Evolutionary conservation across 148 eudicot species (phyloP).

Genomic region (Diospyros lotus): DNA sequence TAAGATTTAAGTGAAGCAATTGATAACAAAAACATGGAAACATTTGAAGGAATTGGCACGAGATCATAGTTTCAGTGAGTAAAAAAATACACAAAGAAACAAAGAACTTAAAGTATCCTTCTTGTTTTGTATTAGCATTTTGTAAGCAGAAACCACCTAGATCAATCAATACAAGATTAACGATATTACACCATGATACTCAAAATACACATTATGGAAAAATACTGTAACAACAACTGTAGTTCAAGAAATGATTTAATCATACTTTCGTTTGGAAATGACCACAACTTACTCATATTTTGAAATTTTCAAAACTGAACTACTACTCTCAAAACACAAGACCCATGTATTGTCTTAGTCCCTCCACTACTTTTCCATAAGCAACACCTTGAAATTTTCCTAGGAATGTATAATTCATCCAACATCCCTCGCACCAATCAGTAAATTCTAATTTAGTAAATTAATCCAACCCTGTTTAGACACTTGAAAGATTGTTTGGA

Average conservation of each 20-base stretch:
- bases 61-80: neutral
- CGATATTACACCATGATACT: neutral
- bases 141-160: neutral
- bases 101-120: neutral
- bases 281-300: neutral
- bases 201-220: neutral
- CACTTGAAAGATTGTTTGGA: too few relatives aligned
- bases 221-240: too few relatives aligned
- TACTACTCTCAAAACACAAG: neutral
- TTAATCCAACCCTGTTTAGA: too few relatives aligned
- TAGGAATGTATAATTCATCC: neutral
- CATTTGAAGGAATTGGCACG: neutral
- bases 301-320: neutral
- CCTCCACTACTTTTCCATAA: slow-evolving; percentile 1
- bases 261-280: neutral
- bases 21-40: neutral
- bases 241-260: neutral
- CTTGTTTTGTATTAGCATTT: neutral
- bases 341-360: neutral
- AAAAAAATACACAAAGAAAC: neutral
- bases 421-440: neutral
- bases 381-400: neutral
- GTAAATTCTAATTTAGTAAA: too few relatives aligned
- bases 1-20: slow-evolving; percentile 3
- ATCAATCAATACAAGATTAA: neutral